Percentiles rank a stretch among this genome's conserved stretches.
phyloP scores from a whole-genome alignment of 2,329 filamentous ascomycete genomes.

The Neophaeococcomyces mojaviensis region DNA sequence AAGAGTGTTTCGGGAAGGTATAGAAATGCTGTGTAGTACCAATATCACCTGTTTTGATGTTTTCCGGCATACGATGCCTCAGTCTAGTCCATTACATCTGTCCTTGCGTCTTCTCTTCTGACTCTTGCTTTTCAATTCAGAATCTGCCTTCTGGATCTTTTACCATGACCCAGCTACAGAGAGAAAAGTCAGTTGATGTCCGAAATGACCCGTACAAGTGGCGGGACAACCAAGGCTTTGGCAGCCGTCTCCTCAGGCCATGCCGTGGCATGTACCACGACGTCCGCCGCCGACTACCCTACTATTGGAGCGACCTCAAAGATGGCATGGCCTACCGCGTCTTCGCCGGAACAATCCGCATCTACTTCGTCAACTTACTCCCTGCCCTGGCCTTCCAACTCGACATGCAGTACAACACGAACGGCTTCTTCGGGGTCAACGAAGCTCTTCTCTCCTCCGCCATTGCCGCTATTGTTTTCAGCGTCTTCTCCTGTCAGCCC shows the following conservation, averaged over 20 bases:
- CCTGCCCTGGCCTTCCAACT: conserved; percentile 53
- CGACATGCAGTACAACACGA: conserved; percentile 51
- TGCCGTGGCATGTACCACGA: conserved; percentile 50
- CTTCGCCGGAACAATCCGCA: conserved; percentile 48
- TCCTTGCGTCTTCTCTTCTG: too few relatives aligned
- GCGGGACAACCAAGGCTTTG: conserved; percentile 34
- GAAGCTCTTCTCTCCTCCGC: conserved; percentile 50
- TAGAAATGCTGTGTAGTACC: too few relatives aligned
- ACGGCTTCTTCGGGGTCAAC: conserved; percentile 50
- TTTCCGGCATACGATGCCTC: too few relatives aligned
- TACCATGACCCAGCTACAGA: too few relatives aligned
- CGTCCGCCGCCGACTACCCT: conserved; percentile 45
- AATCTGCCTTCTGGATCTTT: too few relatives aligned
- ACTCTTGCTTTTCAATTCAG: too few relatives aligned
- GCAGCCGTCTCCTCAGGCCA: conserved; percentile 33
- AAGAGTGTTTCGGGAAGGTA: too few relatives aligned
- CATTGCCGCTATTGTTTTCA: conserved; percentile 50
- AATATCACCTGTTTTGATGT: too few relatives aligned
- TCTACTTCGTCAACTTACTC: conserved; percentile 51
- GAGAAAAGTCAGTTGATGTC: conserved; percentile 22
- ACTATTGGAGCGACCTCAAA: conserved; percentile 49
- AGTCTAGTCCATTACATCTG: too few relatives aligned
- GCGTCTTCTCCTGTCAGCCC: conserved; percentile 45
- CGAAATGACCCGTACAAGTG: conserved; percentile 30
- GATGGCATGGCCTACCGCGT: conserved; percentile 51